A percentile compares a stretch with the other conserved stretches of the same genome.
Conservation (phyloP, 345 rosid species). For the Cardamine resedifolia region DNA sequence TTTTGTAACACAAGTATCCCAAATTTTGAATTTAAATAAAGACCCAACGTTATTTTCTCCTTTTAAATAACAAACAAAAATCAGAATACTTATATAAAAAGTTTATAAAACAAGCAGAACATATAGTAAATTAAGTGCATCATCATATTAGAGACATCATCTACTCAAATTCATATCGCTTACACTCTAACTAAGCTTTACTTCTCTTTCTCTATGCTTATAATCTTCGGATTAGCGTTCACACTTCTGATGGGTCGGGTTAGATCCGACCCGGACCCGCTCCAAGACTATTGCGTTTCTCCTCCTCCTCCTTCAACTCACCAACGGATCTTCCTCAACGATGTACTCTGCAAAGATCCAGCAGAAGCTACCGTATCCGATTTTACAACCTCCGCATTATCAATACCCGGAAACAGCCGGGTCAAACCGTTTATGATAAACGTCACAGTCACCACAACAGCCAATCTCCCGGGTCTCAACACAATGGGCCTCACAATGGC, state of each 20-base stretch:
- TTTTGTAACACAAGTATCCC: background rate
- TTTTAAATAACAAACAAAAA: background rate
- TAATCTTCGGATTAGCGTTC: constrained; percentile 18
- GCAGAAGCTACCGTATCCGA: constrained; percentile 35
- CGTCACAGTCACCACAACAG: constrained; percentile 50
- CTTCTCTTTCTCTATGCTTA: background rate
- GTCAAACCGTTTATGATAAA: constrained; percentile 53
- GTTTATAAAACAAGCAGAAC: background rate
- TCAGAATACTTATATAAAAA: background rate
- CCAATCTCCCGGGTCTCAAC: constrained; percentile 67
- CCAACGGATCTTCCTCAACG: constrained; percentile 45
- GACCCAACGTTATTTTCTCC: background rate
- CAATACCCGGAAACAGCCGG: constrained; percentile 47
- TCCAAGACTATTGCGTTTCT: constrained; percentile 79
- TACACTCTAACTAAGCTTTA: background rate
- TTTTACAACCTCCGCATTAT: constrained; percentile 61
- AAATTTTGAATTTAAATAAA: background rate
- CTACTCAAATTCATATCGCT: background rate
- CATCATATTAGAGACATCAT: constrained; percentile 12
- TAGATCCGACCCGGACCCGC: constrained; percentile 62
- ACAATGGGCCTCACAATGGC: constrained; percentile 77
- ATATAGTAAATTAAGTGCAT: background rate
- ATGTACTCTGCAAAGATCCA: constrained; percentile 61
- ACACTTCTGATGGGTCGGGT: constrained; percentile 42
- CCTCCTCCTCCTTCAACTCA: constrained; percentile 39